A percentile compares a stretch with the other conserved stretches of the same genome.
These are phyloP conservation scores for Albizia julibrissin DNA, from an alignment of 306 rosid species.

Conservation along the genomic window DNA sequence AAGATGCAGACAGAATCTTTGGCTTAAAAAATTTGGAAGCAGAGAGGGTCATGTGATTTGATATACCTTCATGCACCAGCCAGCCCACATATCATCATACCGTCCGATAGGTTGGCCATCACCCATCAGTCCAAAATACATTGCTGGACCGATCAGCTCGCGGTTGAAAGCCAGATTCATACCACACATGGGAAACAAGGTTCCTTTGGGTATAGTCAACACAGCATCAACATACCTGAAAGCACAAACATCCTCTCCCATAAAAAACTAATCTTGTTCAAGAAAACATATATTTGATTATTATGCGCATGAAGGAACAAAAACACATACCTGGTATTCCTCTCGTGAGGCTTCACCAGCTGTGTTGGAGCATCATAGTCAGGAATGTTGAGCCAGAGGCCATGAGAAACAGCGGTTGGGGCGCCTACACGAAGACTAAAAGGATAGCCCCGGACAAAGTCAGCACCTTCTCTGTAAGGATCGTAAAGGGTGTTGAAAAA, in stretches of 20 bases:
- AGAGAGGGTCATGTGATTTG: background rate
- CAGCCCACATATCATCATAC: conserved; percentile 62
- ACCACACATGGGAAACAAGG: conserved; percentile 57
- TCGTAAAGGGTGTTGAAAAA: conserved; percentile 55
- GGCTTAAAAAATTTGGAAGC: background rate
- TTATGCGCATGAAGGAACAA: background rate
- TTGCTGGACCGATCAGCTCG: conserved; percentile 51
- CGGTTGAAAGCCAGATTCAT: conserved; percentile 55
- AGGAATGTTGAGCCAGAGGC: conserved; percentile 67
- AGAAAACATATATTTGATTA: background rate
- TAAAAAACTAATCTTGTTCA: background rate
- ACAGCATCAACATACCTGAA: conserved; percentile 52
- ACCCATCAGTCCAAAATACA: conserved; percentile 62
- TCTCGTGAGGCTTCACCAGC: conserved; percentile 62
- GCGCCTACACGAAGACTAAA: conserved; percentile 56
- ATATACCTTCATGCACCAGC: conserved; percentile 54
- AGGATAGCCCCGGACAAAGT: conserved; percentile 64
- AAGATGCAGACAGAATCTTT: background rate
- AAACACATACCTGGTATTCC: conserved; percentile 41
- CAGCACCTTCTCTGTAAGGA: conserved; percentile 57
- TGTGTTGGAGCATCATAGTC: conserved; percentile 69
- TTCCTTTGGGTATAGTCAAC: conserved; percentile 52
- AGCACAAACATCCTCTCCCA: conserved; percentile 26
- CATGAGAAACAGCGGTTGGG: conserved; percentile 55
- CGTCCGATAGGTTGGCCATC: conserved; percentile 54